These are phyloP conservation scores for Tinospora cordifolia DNA, from an alignment of 164 flowering plant species.

Conservation along the genomic window DNA sequence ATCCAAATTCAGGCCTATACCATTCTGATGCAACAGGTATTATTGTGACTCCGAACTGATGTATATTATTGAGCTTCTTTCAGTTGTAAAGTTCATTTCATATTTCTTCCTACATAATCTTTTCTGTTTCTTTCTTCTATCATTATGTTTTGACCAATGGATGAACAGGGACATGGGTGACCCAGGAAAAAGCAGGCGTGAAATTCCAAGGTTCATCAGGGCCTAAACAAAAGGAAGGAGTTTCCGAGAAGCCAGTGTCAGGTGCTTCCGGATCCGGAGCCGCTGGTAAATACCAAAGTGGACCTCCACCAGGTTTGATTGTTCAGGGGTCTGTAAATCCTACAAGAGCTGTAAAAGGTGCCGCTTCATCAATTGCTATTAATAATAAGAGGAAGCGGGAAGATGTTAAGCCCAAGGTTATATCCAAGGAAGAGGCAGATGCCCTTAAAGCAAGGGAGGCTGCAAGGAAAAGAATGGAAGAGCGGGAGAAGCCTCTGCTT, in stretches of 20 bases:
- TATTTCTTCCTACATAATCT: not conserved
- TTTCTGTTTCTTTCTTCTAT: not conserved
- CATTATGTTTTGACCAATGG: not conserved
- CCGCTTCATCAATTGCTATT: conserved; percentile 58
- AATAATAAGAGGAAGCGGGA: conserved; percentile 64
- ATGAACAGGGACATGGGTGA: conserved; percentile 77
- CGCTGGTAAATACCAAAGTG: conserved; percentile 30
- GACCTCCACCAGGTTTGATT: conserved; percentile 59
- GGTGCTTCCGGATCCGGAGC: conserved; percentile 20
- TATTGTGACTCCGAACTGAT: not conserved
- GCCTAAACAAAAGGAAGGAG: conserved; percentile 25
- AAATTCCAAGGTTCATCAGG: conserved; percentile 27
- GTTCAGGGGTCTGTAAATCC: conserved; percentile 57
- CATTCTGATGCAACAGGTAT: conserved; percentile 73
- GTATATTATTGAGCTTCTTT: not conserved
- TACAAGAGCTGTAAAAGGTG: conserved; percentile 60
- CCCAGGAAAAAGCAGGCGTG: conserved; percentile 58
- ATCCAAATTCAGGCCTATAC: conserved; percentile 82
- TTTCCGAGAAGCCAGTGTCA: conserved; percentile 16
- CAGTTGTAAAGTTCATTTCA: not conserved
- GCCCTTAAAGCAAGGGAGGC: conserved; percentile 95
- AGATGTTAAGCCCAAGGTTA: conserved; percentile 57
- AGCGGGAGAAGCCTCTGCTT: conserved; percentile 74
- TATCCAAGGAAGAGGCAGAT: conserved; percentile 77
- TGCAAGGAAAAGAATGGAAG: conserved; percentile 84